Conservation (phyloP, 2,329 filamentous ascomycete genomes). For the Arthrinium phaeospermum region DNA sequence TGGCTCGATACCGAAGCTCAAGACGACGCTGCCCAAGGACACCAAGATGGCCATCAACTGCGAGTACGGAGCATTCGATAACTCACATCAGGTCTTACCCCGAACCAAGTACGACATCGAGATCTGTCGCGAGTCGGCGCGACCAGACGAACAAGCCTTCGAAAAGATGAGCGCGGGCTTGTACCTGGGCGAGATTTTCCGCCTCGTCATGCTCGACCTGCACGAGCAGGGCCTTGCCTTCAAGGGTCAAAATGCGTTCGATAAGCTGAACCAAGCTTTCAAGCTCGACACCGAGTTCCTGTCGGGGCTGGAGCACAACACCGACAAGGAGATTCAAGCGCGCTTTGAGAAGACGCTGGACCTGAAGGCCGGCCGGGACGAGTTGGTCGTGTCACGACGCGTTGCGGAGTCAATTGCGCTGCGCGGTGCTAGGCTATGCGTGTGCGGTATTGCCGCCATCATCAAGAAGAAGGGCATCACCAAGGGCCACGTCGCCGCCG, state of each 20-base stretch:
- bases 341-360: conserved; percentile 65
- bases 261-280: conserved; percentile 71
- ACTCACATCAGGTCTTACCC: conserved; percentile 70
- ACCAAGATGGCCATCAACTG: conserved; percentile 75
- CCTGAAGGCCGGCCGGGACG: conserved; percentile 64
- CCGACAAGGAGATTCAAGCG: conserved; percentile 71
- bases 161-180: conserved; percentile 78
- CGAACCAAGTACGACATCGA: conserved; percentile 70
- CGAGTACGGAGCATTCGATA: conserved; percentile 77
- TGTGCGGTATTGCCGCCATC: conserved; percentile 77
- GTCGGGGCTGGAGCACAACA: conserved; percentile 72
- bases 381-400: conserved; percentile 73
- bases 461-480: conserved; percentile 76
- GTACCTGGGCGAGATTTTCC: conserved; percentile 75
- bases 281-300: conserved; percentile 75
- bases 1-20: conserved; percentile 73
- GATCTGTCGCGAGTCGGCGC: conserved; percentile 72
- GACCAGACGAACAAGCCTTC: conserved; percentile 73
- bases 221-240: conserved; percentile 66
- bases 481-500: conserved; percentile 75
- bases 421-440: conserved; percentile 73
- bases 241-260: conserved; percentile 63
- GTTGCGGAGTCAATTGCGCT: conserved; percentile 77
- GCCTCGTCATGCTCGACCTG: conserved; percentile 60
- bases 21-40: conserved; percentile 71